Conservation (phyloP, 192 early-diverging fungal genomes). For the Coemansia sp. region DNA sequence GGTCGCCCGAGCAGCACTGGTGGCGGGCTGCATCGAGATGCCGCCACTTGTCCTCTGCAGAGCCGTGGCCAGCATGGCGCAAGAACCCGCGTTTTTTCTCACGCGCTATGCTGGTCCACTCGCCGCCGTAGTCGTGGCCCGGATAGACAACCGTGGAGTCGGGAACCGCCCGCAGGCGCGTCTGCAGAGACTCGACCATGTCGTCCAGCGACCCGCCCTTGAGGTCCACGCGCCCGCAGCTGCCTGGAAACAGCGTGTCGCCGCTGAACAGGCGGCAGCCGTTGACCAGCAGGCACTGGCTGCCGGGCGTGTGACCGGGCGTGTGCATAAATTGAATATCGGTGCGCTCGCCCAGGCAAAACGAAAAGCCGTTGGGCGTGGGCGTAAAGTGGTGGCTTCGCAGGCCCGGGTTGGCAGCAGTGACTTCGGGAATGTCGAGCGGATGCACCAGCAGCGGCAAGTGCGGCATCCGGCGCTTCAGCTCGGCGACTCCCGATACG, state of each 20-base stretch:
- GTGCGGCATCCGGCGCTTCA: slow-evolving; percentile 71
- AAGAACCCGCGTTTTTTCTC: slow-evolving; percentile 56
- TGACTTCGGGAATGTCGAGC: slow-evolving; percentile 67
- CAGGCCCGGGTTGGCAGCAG: slow-evolving; percentile 67
- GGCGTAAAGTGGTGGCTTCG: slow-evolving; percentile 51
- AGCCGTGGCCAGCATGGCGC: slow-evolving; percentile 20
- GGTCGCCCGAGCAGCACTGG: slow-evolving; percentile 3
- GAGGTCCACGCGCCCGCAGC: slow-evolving; percentile 80
- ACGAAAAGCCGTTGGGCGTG: slow-evolving; percentile 60
- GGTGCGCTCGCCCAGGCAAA: slow-evolving; percentile 55
- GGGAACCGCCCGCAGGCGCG: slow-evolving; percentile 57
- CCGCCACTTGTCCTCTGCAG: slow-evolving; percentile 26
- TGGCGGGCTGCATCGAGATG: slow-evolving; percentile 11
- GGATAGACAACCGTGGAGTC: slow-evolving; percentile 76
- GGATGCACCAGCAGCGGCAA: slow-evolving; percentile 74
- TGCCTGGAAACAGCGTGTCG: slow-evolving; percentile 80
- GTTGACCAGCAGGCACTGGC: slow-evolving; percentile 80
- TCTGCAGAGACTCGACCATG: slow-evolving; percentile 72
- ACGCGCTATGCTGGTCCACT: slow-evolving; percentile 75
- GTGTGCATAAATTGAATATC: slow-evolving; percentile 78
- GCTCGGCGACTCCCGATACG: slow-evolving; percentile 71
- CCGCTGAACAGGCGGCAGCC: slow-evolving; percentile 73
- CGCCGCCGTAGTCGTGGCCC: slow-evolving; percentile 86
- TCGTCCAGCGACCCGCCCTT: slow-evolving; percentile 64
- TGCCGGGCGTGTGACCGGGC: slow-evolving; percentile 90